Evolutionary conservation across 352 stramenopile genomes (phyloP), one percentile per base, ranked within the genome.

Genomic region (Phytophthora boehmeriae): DNA sequence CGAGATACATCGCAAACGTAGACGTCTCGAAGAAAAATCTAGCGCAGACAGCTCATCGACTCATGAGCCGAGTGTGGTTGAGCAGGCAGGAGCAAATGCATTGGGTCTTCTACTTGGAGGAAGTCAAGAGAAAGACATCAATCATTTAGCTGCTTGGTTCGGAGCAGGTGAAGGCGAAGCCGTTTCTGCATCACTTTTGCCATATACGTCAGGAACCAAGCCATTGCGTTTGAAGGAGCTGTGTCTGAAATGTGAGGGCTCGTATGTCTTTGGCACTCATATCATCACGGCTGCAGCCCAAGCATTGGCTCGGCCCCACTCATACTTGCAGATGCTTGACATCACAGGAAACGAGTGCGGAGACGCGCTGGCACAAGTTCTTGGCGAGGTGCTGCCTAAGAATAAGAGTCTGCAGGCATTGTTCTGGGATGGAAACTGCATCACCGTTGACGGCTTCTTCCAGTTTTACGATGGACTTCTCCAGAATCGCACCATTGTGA

Each of bases 361-460:
- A 19, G 82, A 94, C 43, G 68, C 71, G 1, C 67, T 94, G 8
- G 79, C 83, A 8, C 42, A 36, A 4, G 68, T 66, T 25, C 65
- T 94, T 0, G 83, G 76, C 1, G 42, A 62, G 0, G 62, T 79
- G 6, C 52, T 95, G 25, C 82, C 78, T 0, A 56, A 62, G 22
- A 95, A 91, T 56, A 77, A 68, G 41, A 78, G 67, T 30, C 55
- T 93, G 11, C 79, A 80, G 16, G 70, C 81, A 8, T 70, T 95
- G 34, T 95, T 88, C 52, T 92, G 83, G 83, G 86, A 95, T 43
- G 76, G 71, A 34, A 95, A 93, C 48, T 81, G 76, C 54, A 89
- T 79, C 53, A 91, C 78, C 0, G 74, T 93, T 27, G 79, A 87
- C 23, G 86, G 86, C 8, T 91, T 90, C 54, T 48, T 73, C 25